Evolutionary conservation across 2,329 filamentous ascomycete species (phyloP).

Genomic region (Hypoxylon sp.): DNA sequence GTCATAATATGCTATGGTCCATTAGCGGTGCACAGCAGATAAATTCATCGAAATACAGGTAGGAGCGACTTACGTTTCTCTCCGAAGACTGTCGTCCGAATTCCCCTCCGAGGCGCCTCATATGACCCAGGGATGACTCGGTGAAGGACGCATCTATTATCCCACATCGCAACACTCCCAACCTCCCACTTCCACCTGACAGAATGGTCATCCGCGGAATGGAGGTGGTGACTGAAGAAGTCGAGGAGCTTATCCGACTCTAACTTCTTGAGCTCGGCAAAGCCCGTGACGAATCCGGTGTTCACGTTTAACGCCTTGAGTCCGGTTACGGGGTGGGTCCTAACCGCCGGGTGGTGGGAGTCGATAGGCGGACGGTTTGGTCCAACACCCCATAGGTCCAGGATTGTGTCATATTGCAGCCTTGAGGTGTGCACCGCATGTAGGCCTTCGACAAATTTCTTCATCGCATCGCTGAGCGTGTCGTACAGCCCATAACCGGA

Average conservation of each 20-base stretch:
- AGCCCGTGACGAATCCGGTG: conserved; percentile 62
- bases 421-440: conserved; percentile 63
- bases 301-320: conserved; percentile 64
- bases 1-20: conserved; percentile 53
- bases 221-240: conserved; percentile 63
- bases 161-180: conserved; percentile 66
- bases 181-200: conserved; percentile 66
- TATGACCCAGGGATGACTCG: conserved; percentile 61
- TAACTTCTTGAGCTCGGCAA: conserved; percentile 64
- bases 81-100: conserved; percentile 61
- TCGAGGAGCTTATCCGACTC: conserved; percentile 64
- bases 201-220: conserved; percentile 65
- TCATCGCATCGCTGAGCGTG: conserved; percentile 60
- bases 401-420: conserved; percentile 63
- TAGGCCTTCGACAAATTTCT: conserved; percentile 60
- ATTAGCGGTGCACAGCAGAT: conserved; percentile 5
- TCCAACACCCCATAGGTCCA: conserved; percentile 60
- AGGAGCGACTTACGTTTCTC: conserved; percentile 59
- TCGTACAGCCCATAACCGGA: conserved; percentile 64
- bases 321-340: conserved; percentile 64
- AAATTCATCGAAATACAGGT: neutral
- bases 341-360: conserved; percentile 63
- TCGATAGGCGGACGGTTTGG: conserved; percentile 63
- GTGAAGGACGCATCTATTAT: conserved; percentile 61
- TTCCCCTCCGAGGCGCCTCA: conserved; percentile 56